phyloP scores from a whole-genome alignment of 441 rosid species.

The Cnidoscolus chayamansa region DNA sequence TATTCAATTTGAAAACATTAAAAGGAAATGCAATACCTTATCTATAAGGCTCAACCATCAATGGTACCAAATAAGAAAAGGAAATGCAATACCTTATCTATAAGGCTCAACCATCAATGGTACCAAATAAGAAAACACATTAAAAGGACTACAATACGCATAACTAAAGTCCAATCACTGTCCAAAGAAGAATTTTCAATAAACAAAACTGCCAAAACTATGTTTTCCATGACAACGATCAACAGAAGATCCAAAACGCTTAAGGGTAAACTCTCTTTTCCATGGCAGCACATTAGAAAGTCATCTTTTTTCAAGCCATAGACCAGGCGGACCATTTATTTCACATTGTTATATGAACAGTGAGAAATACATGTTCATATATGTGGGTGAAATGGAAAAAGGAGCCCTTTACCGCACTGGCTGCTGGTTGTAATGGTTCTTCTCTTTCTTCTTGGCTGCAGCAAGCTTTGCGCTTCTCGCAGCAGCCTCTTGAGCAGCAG shows the following conservation, averaged over 20 bases:
- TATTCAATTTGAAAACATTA: not conserved
- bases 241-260: slow-evolving; percentile 26
- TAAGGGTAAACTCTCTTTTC: slow-evolving; percentile 14
- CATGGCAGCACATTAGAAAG: slow-evolving; percentile 24
- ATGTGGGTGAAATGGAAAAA: slow-evolving; percentile 9
- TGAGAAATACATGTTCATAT: slow-evolving; percentile 33
- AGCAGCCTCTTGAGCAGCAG: slow-evolving; percentile 59
- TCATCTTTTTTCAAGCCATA: slow-evolving; percentile 22
- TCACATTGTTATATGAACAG: slow-evolving; percentile 34
- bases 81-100: not conserved
- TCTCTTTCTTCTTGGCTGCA: slow-evolving; percentile 61
- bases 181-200: slow-evolving; percentile 11
- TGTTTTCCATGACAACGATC: slow-evolving; percentile 21
- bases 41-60: not conserved
- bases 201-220: slow-evolving; percentile 27
- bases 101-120: not conserved
- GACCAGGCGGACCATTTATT: slow-evolving; percentile 25
- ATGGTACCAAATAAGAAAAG: not conserved
- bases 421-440: slow-evolving; percentile 64
- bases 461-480: slow-evolving; percentile 60
- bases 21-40: not conserved
- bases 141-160: not conserved
- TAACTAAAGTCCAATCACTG: slow-evolving; percentile 13
- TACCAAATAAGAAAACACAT: not conserved
- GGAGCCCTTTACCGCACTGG: slow-evolving; percentile 39